Evolutionary conservation across 2,329 filamentous ascomycete genomes (phyloP), one percentile per base, ranked within the genome.

Genomic region (Trichoderma koningii): DNA sequence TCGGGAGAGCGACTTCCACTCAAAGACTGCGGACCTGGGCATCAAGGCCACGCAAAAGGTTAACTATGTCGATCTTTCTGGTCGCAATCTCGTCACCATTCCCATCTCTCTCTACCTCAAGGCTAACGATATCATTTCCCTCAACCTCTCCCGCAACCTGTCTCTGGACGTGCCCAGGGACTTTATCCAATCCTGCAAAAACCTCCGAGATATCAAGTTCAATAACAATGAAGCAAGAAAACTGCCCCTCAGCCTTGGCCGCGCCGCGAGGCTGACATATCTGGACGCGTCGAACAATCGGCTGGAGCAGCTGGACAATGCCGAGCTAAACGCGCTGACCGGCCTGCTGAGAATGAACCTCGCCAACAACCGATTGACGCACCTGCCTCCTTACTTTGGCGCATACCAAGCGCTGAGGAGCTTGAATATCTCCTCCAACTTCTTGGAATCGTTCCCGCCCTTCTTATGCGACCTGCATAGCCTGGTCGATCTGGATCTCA

Each of bases 231-330:
- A 99, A 76, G 92, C 93, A 3, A 88, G 91, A 76, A 89, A 89
- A 71, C 80, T 99, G 26, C 95, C 95, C 4, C 85, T 88, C 7
- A 97, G 93, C 75, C 83, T 99, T 61, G 88, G 90, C 68, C 83
- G 93, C 70, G 94, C 95, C 28, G 88, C 82, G 68, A 88, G 88
- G 67, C 82, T 99, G 71, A 97, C 92, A 0, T 93, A 92, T 72
- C 83, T 99, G 67, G 95, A 99, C 74, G 89, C 97, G 4, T 97
- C 94, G 2, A 98, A 98, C 77, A 99, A 99, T 74, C 85, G 91
- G 65, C 78, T 99, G 23, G 93, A 97, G 72, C 87, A 94, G 69
- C 81, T 99, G 47, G 92, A 96, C 61, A 88, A 94, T 71, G 92
- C 92, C 4, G 89, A 95, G 65, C 83, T 99, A 45, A 85, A 92